Evolutionary conservation across 352 stramenopile genomes (phyloP).

Genomic region (Pythium oligandrum): DNA sequence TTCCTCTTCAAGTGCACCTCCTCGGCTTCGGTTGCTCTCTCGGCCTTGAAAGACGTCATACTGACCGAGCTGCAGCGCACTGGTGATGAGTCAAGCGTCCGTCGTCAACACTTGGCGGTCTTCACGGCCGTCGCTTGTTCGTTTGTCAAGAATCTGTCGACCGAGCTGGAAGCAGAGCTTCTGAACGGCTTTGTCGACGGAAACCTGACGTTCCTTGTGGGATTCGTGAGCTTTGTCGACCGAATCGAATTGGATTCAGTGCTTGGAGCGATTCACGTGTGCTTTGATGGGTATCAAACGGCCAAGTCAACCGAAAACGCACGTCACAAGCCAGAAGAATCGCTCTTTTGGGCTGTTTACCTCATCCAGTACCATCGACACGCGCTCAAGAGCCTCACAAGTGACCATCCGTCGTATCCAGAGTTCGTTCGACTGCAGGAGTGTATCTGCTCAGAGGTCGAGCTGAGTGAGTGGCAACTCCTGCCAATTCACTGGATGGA

Average conservation of each 20-base stretch:
- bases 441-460: slow-evolving; percentile 20
- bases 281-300: slow-evolving; percentile 4
- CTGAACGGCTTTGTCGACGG: too few species aligned
- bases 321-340: neutral
- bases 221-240: too few species aligned
- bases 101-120: slow-evolving; percentile 15
- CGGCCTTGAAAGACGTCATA: neutral
- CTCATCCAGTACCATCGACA: slow-evolving; percentile 28
- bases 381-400: slow-evolving; percentile 10
- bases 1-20: slow-evolving; percentile 48
- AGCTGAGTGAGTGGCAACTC: slow-evolving; percentile 34
- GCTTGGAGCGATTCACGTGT: neutral
- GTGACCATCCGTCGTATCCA: neutral
- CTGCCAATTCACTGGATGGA: slow-evolving; percentile 56
- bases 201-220: too few species aligned
- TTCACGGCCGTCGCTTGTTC: slow-evolving; percentile 30
- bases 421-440: slow-evolving; percentile 7
- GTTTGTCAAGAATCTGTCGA: slow-evolving; percentile 42
- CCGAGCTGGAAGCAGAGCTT: slow-evolving; percentile 8
- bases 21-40: slow-evolving; percentile 9
- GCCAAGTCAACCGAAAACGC: neutral
- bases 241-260: too few species aligned
- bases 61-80: too few species aligned
- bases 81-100: neutral
- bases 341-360: slow-evolving; percentile 13